Evolutionary conservation across 2,329 filamentous ascomycete species (phyloP).

Genomic region (Lachnellula occidentalis): DNA sequence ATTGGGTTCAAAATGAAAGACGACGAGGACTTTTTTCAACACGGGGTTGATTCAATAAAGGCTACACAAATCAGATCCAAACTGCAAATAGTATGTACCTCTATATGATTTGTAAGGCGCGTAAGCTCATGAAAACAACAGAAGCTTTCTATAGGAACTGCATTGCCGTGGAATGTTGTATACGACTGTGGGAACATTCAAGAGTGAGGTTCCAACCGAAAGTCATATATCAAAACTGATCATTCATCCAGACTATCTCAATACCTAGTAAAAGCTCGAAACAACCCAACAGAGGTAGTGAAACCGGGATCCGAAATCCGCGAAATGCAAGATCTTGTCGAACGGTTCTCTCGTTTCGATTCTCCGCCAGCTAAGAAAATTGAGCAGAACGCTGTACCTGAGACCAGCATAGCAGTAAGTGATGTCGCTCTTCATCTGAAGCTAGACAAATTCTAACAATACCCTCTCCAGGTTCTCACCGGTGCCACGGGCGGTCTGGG

Average conservation of each 20-base stretch:
- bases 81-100: conserved; percentile 12
- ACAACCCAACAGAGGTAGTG: conserved; percentile 31
- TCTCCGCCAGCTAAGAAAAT: background rate
- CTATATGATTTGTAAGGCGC: background rate
- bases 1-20: conserved; percentile 34
- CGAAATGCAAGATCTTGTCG: conserved; percentile 40
- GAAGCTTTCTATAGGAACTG: background rate
- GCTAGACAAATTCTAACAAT: no score
- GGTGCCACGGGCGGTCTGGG: conserved; percentile 47
- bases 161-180: conserved; percentile 50
- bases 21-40: conserved; percentile 46
- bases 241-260: conserved; percentile 1
- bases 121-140: background rate
- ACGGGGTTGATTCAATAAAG: conserved; percentile 51
- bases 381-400: background rate
- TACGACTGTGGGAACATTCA: conserved; percentile 54
- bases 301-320: conserved; percentile 21
- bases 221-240: background rate
- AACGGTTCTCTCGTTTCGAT: background rate
- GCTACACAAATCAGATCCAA: conserved; percentile 17
- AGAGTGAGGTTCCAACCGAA: conserved; percentile 6
- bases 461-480: conserved; percentile 34
- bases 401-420: no score
- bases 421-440: background rate
- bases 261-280: background rate